Percentiles rank a stretch among this genome's conserved stretches.
phyloP scores from a whole-genome alignment of 2,329 filamentous ascomycete species.

The Aureobasidium sp. region DNA sequence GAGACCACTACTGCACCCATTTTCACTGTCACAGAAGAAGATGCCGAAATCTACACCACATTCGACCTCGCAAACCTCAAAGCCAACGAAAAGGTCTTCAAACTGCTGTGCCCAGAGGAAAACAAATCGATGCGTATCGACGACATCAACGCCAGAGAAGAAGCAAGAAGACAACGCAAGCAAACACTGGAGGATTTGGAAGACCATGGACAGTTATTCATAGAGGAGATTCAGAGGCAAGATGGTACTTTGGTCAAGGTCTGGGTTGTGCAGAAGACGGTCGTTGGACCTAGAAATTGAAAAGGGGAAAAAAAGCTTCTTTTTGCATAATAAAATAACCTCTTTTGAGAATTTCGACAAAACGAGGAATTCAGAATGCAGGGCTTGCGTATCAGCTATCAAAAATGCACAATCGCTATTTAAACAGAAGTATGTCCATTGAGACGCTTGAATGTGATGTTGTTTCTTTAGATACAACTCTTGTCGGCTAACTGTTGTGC shows the following conservation, averaged over 20 bases:
- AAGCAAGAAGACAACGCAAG: neutral
- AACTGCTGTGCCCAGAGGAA: neutral
- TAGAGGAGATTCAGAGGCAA: neutral
- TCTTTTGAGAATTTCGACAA: too few relatives aligned
- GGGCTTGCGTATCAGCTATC: neutral
- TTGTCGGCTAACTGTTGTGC: too few relatives aligned
- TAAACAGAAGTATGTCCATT: too few relatives aligned
- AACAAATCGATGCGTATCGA: neutral
- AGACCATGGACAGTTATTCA: neutral
- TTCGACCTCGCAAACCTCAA: constrained; percentile 4
- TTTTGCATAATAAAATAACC: too few relatives aligned
- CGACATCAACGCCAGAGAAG: neutral
- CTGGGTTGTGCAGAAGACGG: neutral
- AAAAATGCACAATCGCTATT: too few relatives aligned
- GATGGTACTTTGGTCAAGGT: neutral
- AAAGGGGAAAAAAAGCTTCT: too few relatives aligned
- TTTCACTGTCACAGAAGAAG: neutral
- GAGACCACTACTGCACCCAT: neutral
- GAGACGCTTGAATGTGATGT: too few relatives aligned
- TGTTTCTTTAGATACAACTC: too few relatives aligned
- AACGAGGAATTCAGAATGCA: neutral
- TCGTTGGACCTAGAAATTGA: constrained; percentile 10
- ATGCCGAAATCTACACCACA: constrained; percentile 1
- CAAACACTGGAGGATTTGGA: neutral
- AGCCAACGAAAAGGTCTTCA: neutral